These are phyloP conservation scores for Hirschioporus abietinus DNA, from an alignment of 768 basidiomycete genomes.

Conservation along the genomic window DNA sequence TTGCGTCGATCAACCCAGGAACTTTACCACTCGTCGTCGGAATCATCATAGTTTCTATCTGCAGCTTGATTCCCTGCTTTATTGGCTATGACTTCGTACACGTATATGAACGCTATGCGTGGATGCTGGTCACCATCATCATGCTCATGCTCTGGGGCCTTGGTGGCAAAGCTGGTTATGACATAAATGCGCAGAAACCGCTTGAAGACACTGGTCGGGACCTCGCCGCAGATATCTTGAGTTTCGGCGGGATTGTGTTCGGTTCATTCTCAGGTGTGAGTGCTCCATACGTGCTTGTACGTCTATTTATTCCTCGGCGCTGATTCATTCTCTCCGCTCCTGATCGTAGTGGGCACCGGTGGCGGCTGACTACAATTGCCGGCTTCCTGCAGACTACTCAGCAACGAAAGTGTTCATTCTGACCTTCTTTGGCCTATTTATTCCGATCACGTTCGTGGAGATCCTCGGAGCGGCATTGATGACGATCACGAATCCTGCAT, in stretches of 20 bases:
- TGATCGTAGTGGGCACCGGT: constrained; percentile 38
- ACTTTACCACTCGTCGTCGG: constrained; percentile 43
- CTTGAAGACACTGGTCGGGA: constrained; percentile 38
- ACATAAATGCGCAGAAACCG: constrained; percentile 36
- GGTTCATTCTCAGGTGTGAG: constrained; percentile 39
- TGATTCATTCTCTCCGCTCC: constrained; percentile 2
- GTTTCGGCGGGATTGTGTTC: constrained; percentile 49
- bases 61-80: constrained; percentile 40
- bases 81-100: constrained; percentile 43
- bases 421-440: constrained; percentile 46
- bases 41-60: constrained; percentile 40
- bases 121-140: constrained; percentile 42
- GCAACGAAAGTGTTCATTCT: constrained; percentile 39
- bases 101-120: constrained; percentile 50
- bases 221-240: constrained; percentile 42
- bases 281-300: not conserved
- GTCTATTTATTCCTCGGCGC: not conserved
- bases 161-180: constrained; percentile 40
- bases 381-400: constrained; percentile 39
- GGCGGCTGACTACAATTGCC: constrained; percentile 51
- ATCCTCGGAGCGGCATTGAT: constrained; percentile 35
- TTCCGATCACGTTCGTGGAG: constrained; percentile 38
- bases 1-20: constrained; percentile 39
- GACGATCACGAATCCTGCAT: constrained; percentile 35
- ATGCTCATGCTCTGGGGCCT: constrained; percentile 49